Base-by-base conservation (phyloP, 805 yeast species). In the Kazachstania martiniae region DNA sequence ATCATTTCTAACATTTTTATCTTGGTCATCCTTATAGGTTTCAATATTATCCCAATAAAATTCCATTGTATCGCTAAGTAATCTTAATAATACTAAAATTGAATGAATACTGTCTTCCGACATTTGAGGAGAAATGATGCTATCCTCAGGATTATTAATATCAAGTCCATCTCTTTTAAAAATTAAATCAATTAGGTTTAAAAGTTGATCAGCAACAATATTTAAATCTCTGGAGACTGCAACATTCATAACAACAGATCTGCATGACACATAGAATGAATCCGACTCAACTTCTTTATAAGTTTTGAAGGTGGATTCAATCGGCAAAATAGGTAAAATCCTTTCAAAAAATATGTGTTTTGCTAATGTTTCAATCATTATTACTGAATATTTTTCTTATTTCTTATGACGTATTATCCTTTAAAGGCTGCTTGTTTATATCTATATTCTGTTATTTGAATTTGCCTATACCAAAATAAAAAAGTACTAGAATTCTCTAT, bases 61-160 rank as follows among this genome's bases (percentile, higher is more conserved):
- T 36, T 64, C 67, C 25, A 57, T 39, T n/a, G 60, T 41, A 37
- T 62, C 66, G 8, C 66, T 56, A 14, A 69, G 37, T 18, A 70
- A 48, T 31, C 65, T 48, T 8, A 65, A 33, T 8, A 67, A 31
- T 2, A 65, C 47, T 15, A 60, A 18, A 2, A 49, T 45, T 8
- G 56, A 51, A 27, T 49, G 51, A 7, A 47, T 32, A 8, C 40
- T 37, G 3, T 45, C 46, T 1, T 32, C 35, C 2, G 38, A 22
- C n/a, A 39, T 21, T 15, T 36, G 32, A 7, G 21, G 25, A 8
- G 48, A 38, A 1, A 39, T 37, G 7, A 43, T 42, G 13, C 27
- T 29, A 10, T 39, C 38, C 30, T 40, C 44, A n/a, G n/a, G n/a
- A n/a, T n/a, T n/a, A n/a, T n/a, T n/a, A n/a, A n/a, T n/a, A n/a